Evolutionary conservation across 2,329 filamentous ascomycete genomes (phyloP).

Genomic region (Phoma sp.): DNA sequence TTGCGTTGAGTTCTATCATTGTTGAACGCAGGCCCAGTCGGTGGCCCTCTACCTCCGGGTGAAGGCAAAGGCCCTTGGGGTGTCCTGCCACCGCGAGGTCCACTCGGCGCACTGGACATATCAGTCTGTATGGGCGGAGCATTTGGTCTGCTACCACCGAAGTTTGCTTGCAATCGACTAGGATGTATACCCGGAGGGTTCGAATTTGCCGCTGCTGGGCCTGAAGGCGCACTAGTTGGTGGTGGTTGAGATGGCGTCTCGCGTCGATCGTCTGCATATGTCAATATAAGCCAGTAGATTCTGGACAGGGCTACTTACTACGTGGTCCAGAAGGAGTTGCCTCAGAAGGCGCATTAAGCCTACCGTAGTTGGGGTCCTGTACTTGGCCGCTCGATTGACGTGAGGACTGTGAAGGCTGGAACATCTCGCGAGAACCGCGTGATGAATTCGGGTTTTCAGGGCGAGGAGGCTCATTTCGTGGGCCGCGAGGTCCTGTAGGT

Average conservation of each 20-base stretch:
- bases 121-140: conserved; percentile 41
- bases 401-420: conserved; percentile 44
- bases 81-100: conserved; percentile 41
- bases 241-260: conserved; percentile 35
- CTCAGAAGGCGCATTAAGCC: conserved; percentile 58
- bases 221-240: conserved; percentile 43
- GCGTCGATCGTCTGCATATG: conserved; percentile 33
- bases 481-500: conserved; percentile 62
- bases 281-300: conserved; percentile 6
- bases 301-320: conserved; percentile 40
- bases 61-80: conserved; percentile 36
- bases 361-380: conserved; percentile 58
- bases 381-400: conserved; percentile 46
- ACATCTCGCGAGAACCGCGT: conserved; percentile 49
- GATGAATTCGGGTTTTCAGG: conserved; percentile 15
- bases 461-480: conserved; percentile 44
- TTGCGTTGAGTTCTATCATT: conserved; percentile 36
- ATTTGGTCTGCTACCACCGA: conserved; percentile 7
- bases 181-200: conserved; percentile 61
- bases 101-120: conserved; percentile 43
- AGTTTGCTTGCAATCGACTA: conserved; percentile 55
- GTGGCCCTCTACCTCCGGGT: conserved; percentile 40
- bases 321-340: conserved; percentile 63
- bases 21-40: conserved; percentile 43
- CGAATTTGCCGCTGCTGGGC: conserved; percentile 29